Evolutionary conservation across 1,139 yeast species (phyloP).

Genomic region (Pichia inconspicua): DNA sequence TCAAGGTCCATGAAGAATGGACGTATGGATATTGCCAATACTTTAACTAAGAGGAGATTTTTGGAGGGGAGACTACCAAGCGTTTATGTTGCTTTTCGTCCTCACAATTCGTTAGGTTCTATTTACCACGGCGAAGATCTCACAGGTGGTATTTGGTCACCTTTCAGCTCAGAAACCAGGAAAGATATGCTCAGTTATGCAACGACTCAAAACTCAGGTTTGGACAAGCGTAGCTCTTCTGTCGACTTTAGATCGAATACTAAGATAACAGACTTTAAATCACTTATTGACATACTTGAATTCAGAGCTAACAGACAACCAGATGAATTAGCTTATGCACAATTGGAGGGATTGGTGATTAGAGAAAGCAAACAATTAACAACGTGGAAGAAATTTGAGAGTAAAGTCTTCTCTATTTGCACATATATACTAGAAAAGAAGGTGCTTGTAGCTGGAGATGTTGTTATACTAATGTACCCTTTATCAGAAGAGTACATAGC

Average conservation of each 20-base stretch:
- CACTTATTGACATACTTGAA: conserved; percentile 67
- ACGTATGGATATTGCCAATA: conserved; percentile 85
- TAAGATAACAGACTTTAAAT: conserved; percentile 62
- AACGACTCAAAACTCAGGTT: conserved; percentile 62
- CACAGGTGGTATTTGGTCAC: conserved; percentile 81
- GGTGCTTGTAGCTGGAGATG: conserved; percentile 59
- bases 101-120: conserved; percentile 56
- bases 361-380: conserved; percentile 36
- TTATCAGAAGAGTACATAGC: conserved; percentile 81
- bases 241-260: conserved; percentile 73
- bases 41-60: conserved; percentile 78
- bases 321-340: conserved; percentile 76
- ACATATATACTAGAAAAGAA: conserved; percentile 44
- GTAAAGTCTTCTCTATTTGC: conserved; percentile 66
- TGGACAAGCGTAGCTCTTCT: conserved; percentile 69
- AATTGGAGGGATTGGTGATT: conserved; percentile 43
- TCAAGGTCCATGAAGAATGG: conserved; percentile 84
- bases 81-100: conserved; percentile 73
- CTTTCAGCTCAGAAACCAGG: conserved; percentile 54
- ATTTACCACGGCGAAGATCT: conserved; percentile 75
- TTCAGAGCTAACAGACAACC: conserved; percentile 70
- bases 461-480: conserved; percentile 75
- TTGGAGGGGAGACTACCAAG: conserved; percentile 70
- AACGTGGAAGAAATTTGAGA: conserved; percentile 75
- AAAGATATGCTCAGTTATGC: conserved; percentile 41